Evolutionary conservation across 1,284 basidiomycete genomes (phyloP).

Genomic region (Heterobasidion annosum): DNA sequence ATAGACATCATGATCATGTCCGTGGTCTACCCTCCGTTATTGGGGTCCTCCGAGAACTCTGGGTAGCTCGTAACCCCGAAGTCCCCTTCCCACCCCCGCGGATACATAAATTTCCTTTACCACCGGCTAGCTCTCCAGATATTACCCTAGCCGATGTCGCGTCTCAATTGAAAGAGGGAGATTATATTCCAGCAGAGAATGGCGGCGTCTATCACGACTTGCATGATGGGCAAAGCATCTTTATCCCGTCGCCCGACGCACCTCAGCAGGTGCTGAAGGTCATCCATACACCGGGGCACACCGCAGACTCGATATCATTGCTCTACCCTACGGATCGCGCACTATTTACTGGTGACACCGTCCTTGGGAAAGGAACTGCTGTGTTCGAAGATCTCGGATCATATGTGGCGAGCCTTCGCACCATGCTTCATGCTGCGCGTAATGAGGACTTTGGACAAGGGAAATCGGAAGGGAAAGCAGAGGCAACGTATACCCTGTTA

Average conservation of each 20-base stretch:
- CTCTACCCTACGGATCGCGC: slow-evolving; percentile 53
- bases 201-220: slow-evolving; percentile 48
- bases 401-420: slow-evolving; percentile 67
- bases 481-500: slow-evolving; percentile 33
- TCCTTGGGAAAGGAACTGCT: slow-evolving; percentile 86
- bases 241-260: slow-evolving; percentile 7
- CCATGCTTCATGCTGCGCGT: slow-evolving; percentile 29
- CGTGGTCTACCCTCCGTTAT: slow-evolving; percentile 73
- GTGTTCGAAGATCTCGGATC: slow-evolving; percentile 80
- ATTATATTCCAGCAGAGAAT: slow-evolving; percentile 31
- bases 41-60: slow-evolving; percentile 49
- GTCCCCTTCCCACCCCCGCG: slow-evolving; percentile 50
- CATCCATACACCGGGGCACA: slow-evolving; percentile 88
- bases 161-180: slow-evolving; percentile 30
- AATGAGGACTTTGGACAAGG: slow-evolving; percentile 11
- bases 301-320: slow-evolving; percentile 76
- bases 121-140: slow-evolving; percentile 12
- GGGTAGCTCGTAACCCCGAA: slow-evolving; percentile 35
- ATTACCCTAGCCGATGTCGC: slow-evolving; percentile 30
- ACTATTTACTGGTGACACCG: slow-evolving; percentile 85
- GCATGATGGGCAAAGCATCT: slow-evolving; percentile 40
- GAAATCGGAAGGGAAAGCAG: background rate
- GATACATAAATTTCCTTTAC: slow-evolving; percentile 60
- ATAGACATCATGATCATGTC: slow-evolving; percentile 86
- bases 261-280: slow-evolving; percentile 38